phyloP scores from a whole-genome alignment of 371 early-diverging fungal species.

The Mucor velutinosus region DNA sequence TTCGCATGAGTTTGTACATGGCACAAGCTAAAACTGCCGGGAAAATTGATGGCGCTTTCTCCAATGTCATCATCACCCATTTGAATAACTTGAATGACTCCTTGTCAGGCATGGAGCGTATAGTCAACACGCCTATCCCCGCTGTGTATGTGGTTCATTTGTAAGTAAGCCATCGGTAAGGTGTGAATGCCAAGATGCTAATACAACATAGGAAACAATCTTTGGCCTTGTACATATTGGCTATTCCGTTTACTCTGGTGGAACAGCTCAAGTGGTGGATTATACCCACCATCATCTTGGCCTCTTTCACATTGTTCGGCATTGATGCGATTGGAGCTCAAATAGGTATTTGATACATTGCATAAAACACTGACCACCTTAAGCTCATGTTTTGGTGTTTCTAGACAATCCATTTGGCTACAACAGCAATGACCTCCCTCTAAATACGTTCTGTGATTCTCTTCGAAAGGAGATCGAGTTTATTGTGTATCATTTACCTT shows the following conservation, averaged over 20 bases:
- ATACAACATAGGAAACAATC: constrained; percentile 60
- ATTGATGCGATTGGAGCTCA: constrained; percentile 68
- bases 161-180: constrained; percentile 19
- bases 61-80: constrained; percentile 51
- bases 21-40: constrained; percentile 47
- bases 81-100: constrained; percentile 64
- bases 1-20: constrained; percentile 58
- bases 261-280: constrained; percentile 55
- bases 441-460: constrained; percentile 43
- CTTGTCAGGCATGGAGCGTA: constrained; percentile 71
- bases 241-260: constrained; percentile 73
- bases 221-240: constrained; percentile 62
- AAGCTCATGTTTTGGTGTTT: constrained; percentile 4
- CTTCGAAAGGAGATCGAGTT: constrained; percentile 47
- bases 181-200: not conserved
- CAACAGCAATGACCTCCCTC: constrained; percentile 54
- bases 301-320: constrained; percentile 74
- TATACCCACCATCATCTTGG: constrained; percentile 63
- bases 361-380: not conserved
- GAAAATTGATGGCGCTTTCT: constrained; percentile 53
- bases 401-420: constrained; percentile 59
- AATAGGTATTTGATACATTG: constrained; percentile 15
- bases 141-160: constrained; percentile 78
- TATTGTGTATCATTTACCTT: constrained; percentile 46
- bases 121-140: constrained; percentile 81